phyloP scores from a whole-genome alignment of 768 basidiomycete genomes.

The Xerocomus potaroensis region DNA sequence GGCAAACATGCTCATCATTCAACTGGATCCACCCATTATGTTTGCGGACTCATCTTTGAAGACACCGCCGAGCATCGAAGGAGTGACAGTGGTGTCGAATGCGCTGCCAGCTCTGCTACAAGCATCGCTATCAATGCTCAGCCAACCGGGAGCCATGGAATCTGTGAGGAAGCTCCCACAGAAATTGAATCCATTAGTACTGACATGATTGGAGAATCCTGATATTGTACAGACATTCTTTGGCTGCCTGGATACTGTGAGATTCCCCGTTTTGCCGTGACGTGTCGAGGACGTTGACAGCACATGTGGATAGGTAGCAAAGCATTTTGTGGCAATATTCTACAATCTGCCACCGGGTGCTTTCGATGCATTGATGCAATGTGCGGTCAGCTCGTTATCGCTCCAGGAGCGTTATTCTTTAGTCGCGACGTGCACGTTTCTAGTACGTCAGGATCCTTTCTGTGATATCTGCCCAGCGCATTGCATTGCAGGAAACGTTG shows the following conservation, averaged over 20 bases:
- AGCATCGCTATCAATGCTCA: conserved; percentile 49
- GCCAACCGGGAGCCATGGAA: conserved; percentile 63
- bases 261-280: conserved; percentile 15
- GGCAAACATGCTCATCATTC: conserved; percentile 73
- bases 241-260: conserved; percentile 70
- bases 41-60: conserved; percentile 41
- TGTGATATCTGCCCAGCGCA: not conserved
- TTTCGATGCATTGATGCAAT: conserved; percentile 65
- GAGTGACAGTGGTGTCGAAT: conserved; percentile 50
- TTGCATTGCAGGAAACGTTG: conserved; percentile 50
- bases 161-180: conserved; percentile 42
- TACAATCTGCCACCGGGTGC: conserved; percentile 60
- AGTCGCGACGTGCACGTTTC: conserved; percentile 74
- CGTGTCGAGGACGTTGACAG: not conserved
- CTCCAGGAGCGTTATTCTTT: conserved; percentile 85
- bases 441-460: conserved; percentile 47
- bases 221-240: conserved; percentile 92
- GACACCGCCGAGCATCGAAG: conserved; percentile 49
- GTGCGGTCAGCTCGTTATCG: conserved; percentile 59
- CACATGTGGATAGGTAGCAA: conserved; percentile 35
- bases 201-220: conserved; percentile 59
- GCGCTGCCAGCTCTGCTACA: conserved; percentile 57
- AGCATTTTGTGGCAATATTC: conserved; percentile 57
- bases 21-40: conserved; percentile 69
- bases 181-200: not conserved